Conservation (phyloP, 768 basidiomycete genomes). For the Cantharellus anzutake region DNA sequence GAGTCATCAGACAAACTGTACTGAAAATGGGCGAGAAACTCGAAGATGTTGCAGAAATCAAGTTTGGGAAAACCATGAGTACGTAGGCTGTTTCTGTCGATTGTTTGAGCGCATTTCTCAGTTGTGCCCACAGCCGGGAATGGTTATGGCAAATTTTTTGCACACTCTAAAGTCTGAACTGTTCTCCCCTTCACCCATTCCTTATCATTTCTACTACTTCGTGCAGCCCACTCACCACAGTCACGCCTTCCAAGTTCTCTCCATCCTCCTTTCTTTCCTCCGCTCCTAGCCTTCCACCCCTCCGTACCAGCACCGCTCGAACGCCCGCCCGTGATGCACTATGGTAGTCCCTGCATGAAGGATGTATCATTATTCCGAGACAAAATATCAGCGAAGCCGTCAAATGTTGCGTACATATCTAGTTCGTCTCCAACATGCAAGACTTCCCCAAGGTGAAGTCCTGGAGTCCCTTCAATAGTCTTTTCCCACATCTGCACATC, state of each 20-base stretch:
- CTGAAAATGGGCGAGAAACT: conserved; percentile 58
- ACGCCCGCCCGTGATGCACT: conserved; percentile 40
- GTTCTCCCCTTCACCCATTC: not conserved
- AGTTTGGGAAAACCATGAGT: not conserved
- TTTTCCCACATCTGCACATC: conserved; percentile 35
- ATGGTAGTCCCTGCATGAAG: conserved; percentile 35
- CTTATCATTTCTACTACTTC: not conserved
- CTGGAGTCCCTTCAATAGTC: conserved; percentile 20
- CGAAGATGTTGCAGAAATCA: conserved; percentile 32
- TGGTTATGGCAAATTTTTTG: no score
- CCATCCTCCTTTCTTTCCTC: not conserved
- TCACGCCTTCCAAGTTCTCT: not conserved
- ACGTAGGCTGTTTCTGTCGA: not conserved
- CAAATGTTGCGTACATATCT: conserved; percentile 27
- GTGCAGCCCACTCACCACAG: not conserved
- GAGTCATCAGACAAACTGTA: conserved; percentile 67
- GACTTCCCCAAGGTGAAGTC: conserved; percentile 23
- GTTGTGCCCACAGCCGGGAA: not conserved
- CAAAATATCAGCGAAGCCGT: not conserved
- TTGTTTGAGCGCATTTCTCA: not conserved
- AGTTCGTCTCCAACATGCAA: conserved; percentile 67
- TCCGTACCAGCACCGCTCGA: conserved; percentile 35
- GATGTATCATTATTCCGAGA: not conserved
- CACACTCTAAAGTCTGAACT: no score
- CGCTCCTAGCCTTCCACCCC: conserved; percentile 18